Base-by-base conservation (phyloP, 805 yeast species). In the Barnettozyma botsteinii region DNA sequence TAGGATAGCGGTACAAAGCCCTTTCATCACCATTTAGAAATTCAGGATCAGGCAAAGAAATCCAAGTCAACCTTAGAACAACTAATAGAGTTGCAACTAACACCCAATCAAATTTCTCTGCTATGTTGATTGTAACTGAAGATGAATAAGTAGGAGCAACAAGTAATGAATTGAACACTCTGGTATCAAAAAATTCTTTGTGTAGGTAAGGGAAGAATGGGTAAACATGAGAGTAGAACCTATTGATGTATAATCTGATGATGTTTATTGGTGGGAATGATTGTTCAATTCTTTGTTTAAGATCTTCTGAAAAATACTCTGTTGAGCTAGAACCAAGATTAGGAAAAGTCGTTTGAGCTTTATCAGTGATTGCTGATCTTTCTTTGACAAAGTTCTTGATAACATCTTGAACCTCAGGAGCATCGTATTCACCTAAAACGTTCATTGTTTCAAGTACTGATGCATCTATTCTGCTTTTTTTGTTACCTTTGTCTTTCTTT, bases 191-290 rank as follows among this genome's bases (percentile, higher is more conserved):
- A 27, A 51, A 48, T 3, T 43, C 48, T 41, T 67, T 64, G 42
- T 71, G 75, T 17, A 74, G 31, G 35, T 56, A 71, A 2, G 80
- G 79, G 57, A 65, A 61, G 46, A 66, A 72, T 2, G 77, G 73
- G 49, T 72, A 71, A 7, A 73, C 49, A 47, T 58, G 60, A 17
- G 51, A 49, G 53, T 71, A 73, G 49, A 64, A 75, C 4, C 73
- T 47, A 15, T 62, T 60, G 19, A 73, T 38, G 22, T 71, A 60
- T 24, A 64, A 49, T 69, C 70, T 71, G 5, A 67, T 53, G 2
- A 68, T 59, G 18, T 54, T 57, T 32, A 53, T 59, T 4, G 57
- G 47, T 0, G 80, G 79, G 7, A 72, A 48, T 0, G 62, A 51
- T 3, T 48, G 31, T 43, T 62, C 63, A 9, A 68, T 57, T 37